Evolutionary conservation across 305 asterid species (phyloP).

Genomic region (Galium porrigens): DNA sequence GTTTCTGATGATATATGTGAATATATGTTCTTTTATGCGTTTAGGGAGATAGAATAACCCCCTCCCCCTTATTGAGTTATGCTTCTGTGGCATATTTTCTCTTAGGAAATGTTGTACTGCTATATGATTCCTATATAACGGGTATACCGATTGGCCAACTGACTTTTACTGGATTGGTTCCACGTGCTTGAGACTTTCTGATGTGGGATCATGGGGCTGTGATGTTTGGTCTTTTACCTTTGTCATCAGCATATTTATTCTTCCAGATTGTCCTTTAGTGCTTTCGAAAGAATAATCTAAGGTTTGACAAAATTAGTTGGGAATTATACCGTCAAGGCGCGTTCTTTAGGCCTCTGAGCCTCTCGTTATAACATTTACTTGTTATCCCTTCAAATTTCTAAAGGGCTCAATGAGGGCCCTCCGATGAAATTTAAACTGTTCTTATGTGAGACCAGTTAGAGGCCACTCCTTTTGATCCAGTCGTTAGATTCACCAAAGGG

Average conservation of each 20-base stretch:
- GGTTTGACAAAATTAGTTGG: background rate
- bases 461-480: too few species aligned
- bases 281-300: background rate
- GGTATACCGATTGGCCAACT: background rate
- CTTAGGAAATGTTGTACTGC: too few species aligned
- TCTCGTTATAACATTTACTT: background rate
- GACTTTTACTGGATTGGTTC: background rate
- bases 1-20: background rate
- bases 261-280: background rate
- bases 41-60: background rate
- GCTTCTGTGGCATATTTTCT: too few species aligned
- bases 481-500: too few species aligned
- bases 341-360: background rate
- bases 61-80: too few species aligned
- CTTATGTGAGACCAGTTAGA: background rate
- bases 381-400: background rate
- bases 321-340: background rate
- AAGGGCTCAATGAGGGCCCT: background rate
- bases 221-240: background rate
- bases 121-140: background rate
- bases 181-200: background rate
- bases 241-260: background rate
- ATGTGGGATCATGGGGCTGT: background rate
- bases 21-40: background rate
- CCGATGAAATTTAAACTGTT: background rate